phyloP scores from a whole-genome alignment of 2,329 filamentous ascomycete species.

The Cadophora malorum region DNA sequence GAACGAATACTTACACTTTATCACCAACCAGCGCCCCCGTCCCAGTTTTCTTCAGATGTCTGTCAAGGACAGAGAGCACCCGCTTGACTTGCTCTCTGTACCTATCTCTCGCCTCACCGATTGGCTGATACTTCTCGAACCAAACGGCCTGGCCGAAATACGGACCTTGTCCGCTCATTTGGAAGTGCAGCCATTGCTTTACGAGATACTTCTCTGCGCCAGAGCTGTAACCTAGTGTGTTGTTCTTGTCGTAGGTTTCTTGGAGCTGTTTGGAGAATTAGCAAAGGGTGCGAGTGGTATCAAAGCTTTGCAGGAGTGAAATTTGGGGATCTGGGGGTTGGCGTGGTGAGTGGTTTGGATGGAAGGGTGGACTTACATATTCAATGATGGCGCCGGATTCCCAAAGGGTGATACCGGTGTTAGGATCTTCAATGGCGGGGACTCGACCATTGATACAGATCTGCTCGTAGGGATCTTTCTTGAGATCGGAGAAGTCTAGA shows the following conservation, averaged over 20 bases:
- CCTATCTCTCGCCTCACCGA: conserved; percentile 34
- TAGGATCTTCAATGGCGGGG: conserved; percentile 48
- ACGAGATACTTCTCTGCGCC: conserved; percentile 44
- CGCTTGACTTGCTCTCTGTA: conserved; percentile 51
- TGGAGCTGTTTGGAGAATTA: conserved; percentile 4
- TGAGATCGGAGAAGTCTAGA: conserved; percentile 48
- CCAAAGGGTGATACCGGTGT: conserved; percentile 52
- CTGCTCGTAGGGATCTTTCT: conserved; percentile 47
- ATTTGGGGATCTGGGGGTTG: conserved; percentile 43
- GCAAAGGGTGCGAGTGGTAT: not conserved
- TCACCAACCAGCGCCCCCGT: conserved; percentile 49
- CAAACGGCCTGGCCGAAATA: conserved; percentile 47
- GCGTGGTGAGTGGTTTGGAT: not conserved
- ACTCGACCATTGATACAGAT: conserved; percentile 44
- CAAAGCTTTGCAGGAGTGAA: conserved; percentile 32
- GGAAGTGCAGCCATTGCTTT: conserved; percentile 50
- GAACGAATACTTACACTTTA: conserved; percentile 42
- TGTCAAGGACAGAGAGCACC: conserved; percentile 50
- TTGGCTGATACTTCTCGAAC: conserved; percentile 41
- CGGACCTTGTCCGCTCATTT: conserved; percentile 48
- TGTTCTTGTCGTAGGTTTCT: conserved; percentile 49
- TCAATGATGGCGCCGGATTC: conserved; percentile 54
- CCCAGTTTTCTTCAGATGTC: conserved; percentile 40
- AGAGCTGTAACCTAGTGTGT: conserved; percentile 46
- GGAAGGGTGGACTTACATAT: conserved; percentile 45